Percentiles rank a stretch among this genome's conserved stretches.
These are phyloP conservation scores for Magnusiomyces tetraspermus DNA, from an alignment of 1,139 yeast genomes.

Conservation along the genomic window DNA sequence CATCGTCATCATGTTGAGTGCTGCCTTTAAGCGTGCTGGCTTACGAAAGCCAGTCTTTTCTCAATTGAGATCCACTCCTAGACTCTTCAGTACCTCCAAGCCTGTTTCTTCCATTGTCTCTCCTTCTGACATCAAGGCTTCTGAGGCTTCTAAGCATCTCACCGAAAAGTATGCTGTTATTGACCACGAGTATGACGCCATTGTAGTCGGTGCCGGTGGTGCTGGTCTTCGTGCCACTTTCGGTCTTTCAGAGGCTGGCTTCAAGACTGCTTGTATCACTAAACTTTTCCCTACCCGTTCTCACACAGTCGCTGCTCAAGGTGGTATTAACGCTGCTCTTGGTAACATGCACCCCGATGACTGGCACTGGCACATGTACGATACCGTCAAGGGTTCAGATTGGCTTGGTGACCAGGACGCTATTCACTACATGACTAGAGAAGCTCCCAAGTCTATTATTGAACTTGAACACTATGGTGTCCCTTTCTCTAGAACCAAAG, in stretches of 20 bases:
- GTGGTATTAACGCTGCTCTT: conserved; percentile 97
- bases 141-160: conserved; percentile 33
- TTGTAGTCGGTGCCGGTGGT: conserved; percentile 98
- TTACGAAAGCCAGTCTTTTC: not conserved
- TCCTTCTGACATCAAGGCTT: conserved; percentile 29
- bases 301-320: conserved; percentile 98
- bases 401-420: conserved; percentile 99
- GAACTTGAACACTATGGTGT: conserved; percentile 98
- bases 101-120: conserved; percentile 24
- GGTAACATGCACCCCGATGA: conserved; percentile 95
- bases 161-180: conserved; percentile 76
- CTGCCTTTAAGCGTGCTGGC: not conserved
- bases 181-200: conserved; percentile 94
- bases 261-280: conserved; percentile 94
- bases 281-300: conserved; percentile 97
- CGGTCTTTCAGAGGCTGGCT: conserved; percentile 95
- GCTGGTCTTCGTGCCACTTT: conserved; percentile 98
- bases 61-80: not conserved
- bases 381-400: conserved; percentile 98
- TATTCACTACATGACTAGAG: conserved; percentile 97
- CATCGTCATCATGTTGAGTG: not conserved
- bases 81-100: conserved; percentile 25
- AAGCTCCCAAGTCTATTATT: conserved; percentile 91
- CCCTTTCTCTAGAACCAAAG: conserved; percentile 95
- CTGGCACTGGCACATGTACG: conserved; percentile 99